These are phyloP conservation scores for Cladosporium halotolerans DNA, from an alignment of 2,329 filamentous ascomycete species.

Conservation along the genomic window DNA sequence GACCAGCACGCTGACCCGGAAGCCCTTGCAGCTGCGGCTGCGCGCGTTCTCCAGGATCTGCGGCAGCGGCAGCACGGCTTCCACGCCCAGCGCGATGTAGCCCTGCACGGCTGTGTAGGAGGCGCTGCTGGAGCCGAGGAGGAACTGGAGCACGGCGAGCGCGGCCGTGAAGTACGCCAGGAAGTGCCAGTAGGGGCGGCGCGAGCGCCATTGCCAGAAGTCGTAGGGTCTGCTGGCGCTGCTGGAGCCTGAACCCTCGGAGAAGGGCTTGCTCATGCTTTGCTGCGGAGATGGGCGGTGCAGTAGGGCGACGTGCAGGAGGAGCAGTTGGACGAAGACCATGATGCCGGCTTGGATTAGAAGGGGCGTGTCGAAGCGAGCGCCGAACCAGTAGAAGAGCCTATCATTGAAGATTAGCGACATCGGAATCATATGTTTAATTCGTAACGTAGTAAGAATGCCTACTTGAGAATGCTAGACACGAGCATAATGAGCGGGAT, in stretches of 20 bases:
- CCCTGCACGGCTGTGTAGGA: slow-evolving; percentile 64
- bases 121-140: slow-evolving; percentile 54
- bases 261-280: slow-evolving; percentile 52
- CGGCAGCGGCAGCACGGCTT: slow-evolving; percentile 74
- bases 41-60: slow-evolving; percentile 68
- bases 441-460: not conserved
- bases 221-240: slow-evolving; percentile 57
- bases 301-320: slow-evolving; percentile 56
- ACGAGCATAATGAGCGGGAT: slow-evolving; percentile 63
- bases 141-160: slow-evolving; percentile 59
- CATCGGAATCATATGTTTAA: not conserved
- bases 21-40: slow-evolving; percentile 66
- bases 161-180: slow-evolving; percentile 59
- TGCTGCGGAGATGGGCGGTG: slow-evolving; percentile 43
- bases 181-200: slow-evolving; percentile 75
- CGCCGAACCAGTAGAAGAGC: slow-evolving; percentile 61
- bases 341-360: slow-evolving; percentile 56
- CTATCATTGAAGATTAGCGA: slow-evolving; percentile 28
- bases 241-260: slow-evolving; percentile 41
- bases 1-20: slow-evolving; percentile 66
- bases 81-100: slow-evolving; percentile 68
- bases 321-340: slow-evolving; percentile 51
- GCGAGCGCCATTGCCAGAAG: slow-evolving; percentile 77
- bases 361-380: slow-evolving; percentile 53
- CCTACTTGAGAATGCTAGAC: slow-evolving; percentile 56